These are phyloP conservation scores for Globisporangium recalcitrans DNA, from an alignment of 352 stramenopile species.

Conservation along the genomic window DNA sequence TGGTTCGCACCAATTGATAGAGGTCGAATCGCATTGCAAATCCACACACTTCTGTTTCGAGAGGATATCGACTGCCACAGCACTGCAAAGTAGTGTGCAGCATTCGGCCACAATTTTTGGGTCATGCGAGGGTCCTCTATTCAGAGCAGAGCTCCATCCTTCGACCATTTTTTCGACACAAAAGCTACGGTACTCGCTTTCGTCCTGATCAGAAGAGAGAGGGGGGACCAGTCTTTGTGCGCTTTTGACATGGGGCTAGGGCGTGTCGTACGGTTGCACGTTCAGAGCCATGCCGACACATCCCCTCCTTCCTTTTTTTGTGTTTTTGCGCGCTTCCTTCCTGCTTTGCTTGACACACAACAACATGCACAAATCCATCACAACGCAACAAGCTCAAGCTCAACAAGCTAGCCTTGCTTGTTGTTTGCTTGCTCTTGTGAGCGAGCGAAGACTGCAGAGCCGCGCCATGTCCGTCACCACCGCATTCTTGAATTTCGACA, in stretches of 20 bases:
- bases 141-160: background rate
- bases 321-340: background rate
- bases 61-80: background rate
- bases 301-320: conserved; percentile 1
- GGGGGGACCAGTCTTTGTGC: background rate
- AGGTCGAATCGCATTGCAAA: background rate
- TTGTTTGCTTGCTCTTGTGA: background rate
- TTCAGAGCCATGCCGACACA: background rate
- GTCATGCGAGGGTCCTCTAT: background rate
- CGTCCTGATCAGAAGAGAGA: background rate
- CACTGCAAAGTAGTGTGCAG: too few species aligned
- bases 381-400: background rate
- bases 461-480: background rate
- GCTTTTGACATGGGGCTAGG: too few species aligned
- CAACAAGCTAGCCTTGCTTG: background rate
- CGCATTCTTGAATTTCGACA: conserved; percentile 13
- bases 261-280: background rate
- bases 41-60: background rate
- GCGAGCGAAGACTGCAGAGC: background rate
- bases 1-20: background rate
- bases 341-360: background rate
- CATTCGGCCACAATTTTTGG: background rate
- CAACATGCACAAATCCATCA: background rate
- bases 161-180: background rate
- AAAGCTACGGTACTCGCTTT: background rate